These are phyloP conservation scores for Euphorbia pulcherrima DNA, from an alignment of 345 rosid genomes.

Conservation along the genomic window DNA sequence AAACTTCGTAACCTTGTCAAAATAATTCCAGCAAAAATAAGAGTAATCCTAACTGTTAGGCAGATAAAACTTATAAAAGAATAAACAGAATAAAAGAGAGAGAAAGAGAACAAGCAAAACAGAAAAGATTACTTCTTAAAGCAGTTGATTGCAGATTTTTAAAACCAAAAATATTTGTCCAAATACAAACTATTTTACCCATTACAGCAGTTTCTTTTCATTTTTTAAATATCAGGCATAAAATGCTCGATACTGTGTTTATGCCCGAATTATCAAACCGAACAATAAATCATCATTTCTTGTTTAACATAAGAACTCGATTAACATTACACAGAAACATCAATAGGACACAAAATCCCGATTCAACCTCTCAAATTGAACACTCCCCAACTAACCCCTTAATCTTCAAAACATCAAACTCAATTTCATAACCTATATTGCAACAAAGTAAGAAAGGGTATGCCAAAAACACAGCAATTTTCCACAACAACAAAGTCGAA, in stretches of 20 bases:
- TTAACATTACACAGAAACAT: too few species aligned
- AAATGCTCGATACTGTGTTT: too few species aligned
- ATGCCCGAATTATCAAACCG: too few species aligned
- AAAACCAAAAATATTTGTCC: neutral
- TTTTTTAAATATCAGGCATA: too few species aligned
- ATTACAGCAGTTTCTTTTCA: too few species aligned
- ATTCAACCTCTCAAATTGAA: neutral
- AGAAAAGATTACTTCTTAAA: too few species aligned
- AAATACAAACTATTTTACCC: too few species aligned
- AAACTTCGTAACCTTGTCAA: too few species aligned
- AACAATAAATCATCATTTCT: too few species aligned
- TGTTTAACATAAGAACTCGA: too few species aligned
- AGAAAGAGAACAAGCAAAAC: neutral
- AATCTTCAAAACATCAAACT: too few species aligned
- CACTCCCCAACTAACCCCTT: neutral
- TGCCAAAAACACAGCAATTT: constrained; percentile 2
- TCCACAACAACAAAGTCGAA: constrained; percentile 7
- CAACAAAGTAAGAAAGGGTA: neutral
- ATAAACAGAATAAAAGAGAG: neutral
- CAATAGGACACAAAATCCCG: neutral
- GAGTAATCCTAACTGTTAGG: neutral
- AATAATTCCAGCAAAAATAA: neutral
- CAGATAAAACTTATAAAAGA: neutral
- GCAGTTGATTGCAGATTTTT: neutral
- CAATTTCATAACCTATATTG: neutral